phyloP scores from a whole-genome alignment of 2,329 filamentous ascomycete species.

The Penicillium expansum region DNA sequence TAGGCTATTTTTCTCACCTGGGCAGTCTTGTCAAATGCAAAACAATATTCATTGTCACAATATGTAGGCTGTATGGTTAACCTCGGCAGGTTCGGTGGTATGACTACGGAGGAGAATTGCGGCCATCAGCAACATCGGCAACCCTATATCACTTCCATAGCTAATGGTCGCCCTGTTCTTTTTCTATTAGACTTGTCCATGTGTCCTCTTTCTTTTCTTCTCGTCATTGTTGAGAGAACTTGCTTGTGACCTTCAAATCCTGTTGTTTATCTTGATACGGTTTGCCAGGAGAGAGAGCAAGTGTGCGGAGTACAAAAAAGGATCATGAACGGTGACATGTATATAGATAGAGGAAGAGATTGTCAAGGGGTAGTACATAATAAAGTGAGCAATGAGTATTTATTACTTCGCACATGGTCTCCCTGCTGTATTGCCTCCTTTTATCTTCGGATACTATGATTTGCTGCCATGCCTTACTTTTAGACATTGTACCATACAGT shows the following conservation, averaged over 20 bases:
- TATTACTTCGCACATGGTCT: not conserved
- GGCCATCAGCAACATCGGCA: not conserved
- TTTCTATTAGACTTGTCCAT: not conserved
- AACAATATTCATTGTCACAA: not conserved
- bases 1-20: too few relatives aligned
- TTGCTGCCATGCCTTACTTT: not conserved
- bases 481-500: not conserved
- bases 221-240: not conserved
- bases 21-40: not conserved
- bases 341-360: not conserved
- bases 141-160: not conserved
- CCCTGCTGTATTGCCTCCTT: not conserved
- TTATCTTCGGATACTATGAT: too few relatives aligned
- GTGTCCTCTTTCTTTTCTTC: too few relatives aligned
- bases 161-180: not conserved
- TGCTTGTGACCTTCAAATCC: not conserved
- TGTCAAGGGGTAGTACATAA: not conserved
- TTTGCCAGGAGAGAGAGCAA: not conserved
- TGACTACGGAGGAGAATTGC: not conserved
- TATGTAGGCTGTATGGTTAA: conserved; percentile 22
- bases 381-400: not conserved
- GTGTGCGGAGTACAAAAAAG: too few relatives aligned
- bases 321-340: too few relatives aligned
- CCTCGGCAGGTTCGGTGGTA: conserved; percentile 35
- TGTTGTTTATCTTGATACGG: not conserved